phyloP scores from a whole-genome alignment of 805 yeast genomes.

The Ogataea philodendri region DNA sequence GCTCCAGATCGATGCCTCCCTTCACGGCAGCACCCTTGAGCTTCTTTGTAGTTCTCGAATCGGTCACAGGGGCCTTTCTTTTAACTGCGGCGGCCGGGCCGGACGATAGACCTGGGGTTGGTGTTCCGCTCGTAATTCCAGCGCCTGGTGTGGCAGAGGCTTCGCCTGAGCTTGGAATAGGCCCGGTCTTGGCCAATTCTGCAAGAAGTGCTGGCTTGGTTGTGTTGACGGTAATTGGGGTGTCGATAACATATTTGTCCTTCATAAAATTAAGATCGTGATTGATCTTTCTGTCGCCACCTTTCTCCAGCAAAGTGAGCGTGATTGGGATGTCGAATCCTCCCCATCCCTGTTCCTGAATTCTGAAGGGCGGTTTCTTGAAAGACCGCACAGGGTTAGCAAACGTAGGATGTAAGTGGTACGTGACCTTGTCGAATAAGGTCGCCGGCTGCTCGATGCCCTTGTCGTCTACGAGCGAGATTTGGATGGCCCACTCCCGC shows the following conservation, averaged over 20 bases:
- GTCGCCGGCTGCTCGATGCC: conserved; percentile 85
- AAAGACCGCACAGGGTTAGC: conserved; percentile 80
- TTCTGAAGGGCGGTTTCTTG: conserved; percentile 79
- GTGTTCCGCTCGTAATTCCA: conserved; percentile 22
- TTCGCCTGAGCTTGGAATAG: conserved; percentile 51
- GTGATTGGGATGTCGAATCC: conserved; percentile 88
- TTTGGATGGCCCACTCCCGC: conserved; percentile 88
- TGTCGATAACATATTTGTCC: conserved; percentile 76
- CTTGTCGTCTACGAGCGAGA: conserved; percentile 68
- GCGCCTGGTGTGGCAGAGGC: conserved; percentile 33
- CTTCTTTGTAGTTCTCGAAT: conserved; percentile 47
- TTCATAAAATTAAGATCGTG: conserved; percentile 88
- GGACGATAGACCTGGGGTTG: conserved; percentile 7
- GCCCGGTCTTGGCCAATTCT: conserved; percentile 76
- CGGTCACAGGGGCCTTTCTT: conserved; percentile 22
- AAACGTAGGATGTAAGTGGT: conserved; percentile 93
- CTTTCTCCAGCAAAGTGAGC: conserved; percentile 74
- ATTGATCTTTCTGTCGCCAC: conserved; percentile 80
- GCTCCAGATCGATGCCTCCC: conserved; percentile 83
- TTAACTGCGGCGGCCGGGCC: conserved; percentile 13
- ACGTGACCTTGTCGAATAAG: conserved; percentile 88
- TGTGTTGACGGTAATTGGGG: conserved; percentile 70
- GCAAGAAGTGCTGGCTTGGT: conserved; percentile 70
- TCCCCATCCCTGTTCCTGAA: conserved; percentile 98
- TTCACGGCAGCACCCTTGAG: conserved; percentile 58